Evolutionary conservation across 495 filamentous ascomycete genomes (phyloP), one percentile per base, ranked within the genome.

Genomic region (Delitschia confertaspora): DNA sequence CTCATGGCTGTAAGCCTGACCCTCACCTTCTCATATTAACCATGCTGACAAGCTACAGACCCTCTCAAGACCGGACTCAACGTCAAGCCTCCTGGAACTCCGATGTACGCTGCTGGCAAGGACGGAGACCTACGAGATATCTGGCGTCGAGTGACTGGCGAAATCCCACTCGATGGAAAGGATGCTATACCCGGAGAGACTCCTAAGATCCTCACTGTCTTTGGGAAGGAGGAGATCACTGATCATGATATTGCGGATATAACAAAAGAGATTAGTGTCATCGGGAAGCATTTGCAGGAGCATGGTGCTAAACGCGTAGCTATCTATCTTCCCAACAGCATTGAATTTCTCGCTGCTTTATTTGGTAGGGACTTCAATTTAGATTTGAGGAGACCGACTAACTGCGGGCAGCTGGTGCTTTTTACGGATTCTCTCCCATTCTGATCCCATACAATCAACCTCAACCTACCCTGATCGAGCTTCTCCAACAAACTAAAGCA

Each of bases 41-140:
- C 24, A 24, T 16, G 32, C 31, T 55, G 36, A 55, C 36, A 16
- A 4, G 27, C 2, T 24, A 4, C 25, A 55, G 52, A 85, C 64
- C 83, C 85, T 6, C 75, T 96, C 10, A 79, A 81, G 44, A 68
- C 76, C 17, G 89, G 91, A 10, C 69, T 99, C 33, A 83, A 82
- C 51, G 83, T 99, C 17, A 88, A 85, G 60, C 83, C 88, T 27
- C 70, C 84, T 1, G 83, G 82, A 6, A 79, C 79, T 18, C 82
- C 84, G 13, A 83, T 82, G 62, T 96, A 88, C 81, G 70, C 77
- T 0, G 71, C 70, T 45, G 88, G 88, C 16, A 75, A 81, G 51
- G 79, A 91, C 60, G 91, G 91, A 13, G 91, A 99, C 51, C 69
- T 99, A 43, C 75, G 91, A 33, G 91, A 99, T 61, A 70, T 99